Percentiles rank a stretch among this genome's conserved stretches.
phyloP scores from a whole-genome alignment of 2,329 filamentous ascomycete species.

The Aspergillaceae sp. region DNA sequence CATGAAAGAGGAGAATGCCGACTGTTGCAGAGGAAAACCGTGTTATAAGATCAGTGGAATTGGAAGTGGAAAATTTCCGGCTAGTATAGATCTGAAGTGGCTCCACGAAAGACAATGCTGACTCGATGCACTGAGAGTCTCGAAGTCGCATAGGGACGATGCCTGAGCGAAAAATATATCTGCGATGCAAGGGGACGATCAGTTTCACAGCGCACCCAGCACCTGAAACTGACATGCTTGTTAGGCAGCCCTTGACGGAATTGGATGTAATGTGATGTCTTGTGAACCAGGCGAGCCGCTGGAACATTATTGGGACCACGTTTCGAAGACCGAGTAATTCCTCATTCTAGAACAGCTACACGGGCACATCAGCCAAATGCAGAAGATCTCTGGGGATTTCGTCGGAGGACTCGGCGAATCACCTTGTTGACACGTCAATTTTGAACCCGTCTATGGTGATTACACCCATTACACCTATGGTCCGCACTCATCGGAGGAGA shows the following conservation, averaged over 20 bases:
- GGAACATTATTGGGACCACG: conserved; percentile 7
- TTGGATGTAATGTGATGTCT: conserved; percentile 8
- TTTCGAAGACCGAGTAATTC: conserved; percentile 4
- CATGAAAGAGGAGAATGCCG: too few species aligned
- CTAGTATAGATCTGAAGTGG: too few species aligned
- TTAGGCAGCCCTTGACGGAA: conserved; percentile 3
- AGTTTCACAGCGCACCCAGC: conserved; percentile 6
- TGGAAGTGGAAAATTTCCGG: too few species aligned
- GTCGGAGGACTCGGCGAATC: conserved; percentile 6
- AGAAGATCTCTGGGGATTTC: conserved; percentile 6
- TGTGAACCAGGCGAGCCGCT: conserved; percentile 8
- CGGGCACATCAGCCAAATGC: conserved; percentile 9
- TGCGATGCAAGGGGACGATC: too few species aligned
- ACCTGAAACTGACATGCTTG: too few species aligned
- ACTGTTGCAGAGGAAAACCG: too few species aligned
- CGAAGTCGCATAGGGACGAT: too few species aligned
- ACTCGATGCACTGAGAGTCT: too few species aligned
- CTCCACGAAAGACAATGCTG: too few species aligned
- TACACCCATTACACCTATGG: conserved; percentile 7
- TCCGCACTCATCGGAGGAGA: conserved; percentile 7
- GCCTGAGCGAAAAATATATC: too few species aligned
- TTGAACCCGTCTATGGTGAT: conserved; percentile 8
- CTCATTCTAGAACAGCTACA: conserved; percentile 3
- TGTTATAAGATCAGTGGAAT: too few species aligned
- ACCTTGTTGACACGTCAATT: conserved; percentile 9